These are phyloP conservation scores for Xerocomellus dryophilus DNA, from an alignment of 768 basidiomycete species.

Conservation along the genomic window DNA sequence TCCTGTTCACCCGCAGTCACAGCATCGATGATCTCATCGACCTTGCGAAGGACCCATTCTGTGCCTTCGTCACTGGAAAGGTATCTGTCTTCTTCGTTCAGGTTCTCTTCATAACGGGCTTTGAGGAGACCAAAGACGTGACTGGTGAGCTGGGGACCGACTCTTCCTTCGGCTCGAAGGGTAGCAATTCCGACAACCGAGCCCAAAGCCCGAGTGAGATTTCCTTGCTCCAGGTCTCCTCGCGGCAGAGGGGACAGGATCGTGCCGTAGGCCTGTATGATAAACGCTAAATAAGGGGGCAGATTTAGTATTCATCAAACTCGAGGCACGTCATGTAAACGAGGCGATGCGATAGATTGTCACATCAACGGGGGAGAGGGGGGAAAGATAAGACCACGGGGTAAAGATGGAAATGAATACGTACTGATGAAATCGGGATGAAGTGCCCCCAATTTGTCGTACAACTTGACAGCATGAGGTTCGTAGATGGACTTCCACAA, in stretches of 20 bases:
- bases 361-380: constrained; percentile 21
- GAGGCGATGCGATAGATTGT: constrained; percentile 31
- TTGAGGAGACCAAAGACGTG: constrained; percentile 91
- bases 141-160: constrained; percentile 83
- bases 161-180: constrained; percentile 78
- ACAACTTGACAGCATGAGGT: constrained; percentile 86
- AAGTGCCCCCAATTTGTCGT: constrained; percentile 80
- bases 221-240: constrained; percentile 67
- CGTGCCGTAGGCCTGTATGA: constrained; percentile 81
- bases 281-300: constrained; percentile 57
- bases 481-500: constrained; percentile 88
- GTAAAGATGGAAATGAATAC: constrained; percentile 38
- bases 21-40: constrained; percentile 78
- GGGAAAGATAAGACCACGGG: constrained; percentile 35
- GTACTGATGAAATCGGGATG: constrained; percentile 93
- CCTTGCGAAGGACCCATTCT: constrained; percentile 82
- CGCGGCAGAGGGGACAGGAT: constrained; percentile 74
- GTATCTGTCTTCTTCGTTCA: constrained; percentile 73
- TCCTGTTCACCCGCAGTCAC: constrained; percentile 48
- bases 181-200: constrained; percentile 84
- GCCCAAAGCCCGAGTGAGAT: constrained; percentile 79
- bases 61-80: constrained; percentile 82
- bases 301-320: constrained; percentile 31
- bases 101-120: constrained; percentile 58
- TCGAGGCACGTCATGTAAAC: constrained; percentile 31